Percentiles rank a stretch among this genome's conserved stretches.
These are phyloP conservation scores for Hirschioporus abietinus DNA, from an alignment of 768 basidiomycete species.

Conservation along the genomic window DNA sequence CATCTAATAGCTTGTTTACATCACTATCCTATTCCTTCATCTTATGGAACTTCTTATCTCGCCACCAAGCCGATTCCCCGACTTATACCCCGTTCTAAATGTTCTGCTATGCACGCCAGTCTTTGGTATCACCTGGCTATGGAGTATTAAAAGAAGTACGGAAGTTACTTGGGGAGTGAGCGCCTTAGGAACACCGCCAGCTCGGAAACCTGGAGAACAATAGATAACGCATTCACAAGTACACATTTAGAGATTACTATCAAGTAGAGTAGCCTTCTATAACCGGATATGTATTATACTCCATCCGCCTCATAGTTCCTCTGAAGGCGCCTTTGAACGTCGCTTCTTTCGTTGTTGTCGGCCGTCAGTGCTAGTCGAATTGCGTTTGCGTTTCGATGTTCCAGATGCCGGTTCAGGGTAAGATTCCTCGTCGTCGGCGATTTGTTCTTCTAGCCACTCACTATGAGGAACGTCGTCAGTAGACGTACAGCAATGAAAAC, in stretches of 20 bases:
- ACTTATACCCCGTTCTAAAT: conserved; percentile 82
- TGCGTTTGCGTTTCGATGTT: neutral
- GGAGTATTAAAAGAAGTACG: conserved; percentile 79
- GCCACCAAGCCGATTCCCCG: conserved; percentile 76
- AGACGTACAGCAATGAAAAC: neutral
- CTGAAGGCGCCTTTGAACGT: neutral
- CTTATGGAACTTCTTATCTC: conserved; percentile 51
- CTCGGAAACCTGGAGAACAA: neutral
- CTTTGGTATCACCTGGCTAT: conserved; percentile 80
- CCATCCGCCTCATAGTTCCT: neutral
- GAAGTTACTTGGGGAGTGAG: conserved; percentile 79
- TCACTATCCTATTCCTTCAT: conserved; percentile 51
- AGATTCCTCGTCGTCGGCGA: neutral
- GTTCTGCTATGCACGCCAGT: conserved; percentile 75
- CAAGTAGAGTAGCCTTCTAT: neutral
- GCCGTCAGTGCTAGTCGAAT: neutral
- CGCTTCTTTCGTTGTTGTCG: neutral
- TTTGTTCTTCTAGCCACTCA: neutral
- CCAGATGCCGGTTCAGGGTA: neutral
- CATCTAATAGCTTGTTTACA: conserved; percentile 46
- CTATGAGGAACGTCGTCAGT: neutral
- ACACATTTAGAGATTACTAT: neutral
- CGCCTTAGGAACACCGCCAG: conserved; percentile 31
- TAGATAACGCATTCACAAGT: neutral
- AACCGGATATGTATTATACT: neutral